A percentile compares a stretch with the other conserved stretches of the same genome.
phyloP scores from a whole-genome alignment of 2,329 filamentous ascomycete species.

The Diaporthe citrichinensis region DNA sequence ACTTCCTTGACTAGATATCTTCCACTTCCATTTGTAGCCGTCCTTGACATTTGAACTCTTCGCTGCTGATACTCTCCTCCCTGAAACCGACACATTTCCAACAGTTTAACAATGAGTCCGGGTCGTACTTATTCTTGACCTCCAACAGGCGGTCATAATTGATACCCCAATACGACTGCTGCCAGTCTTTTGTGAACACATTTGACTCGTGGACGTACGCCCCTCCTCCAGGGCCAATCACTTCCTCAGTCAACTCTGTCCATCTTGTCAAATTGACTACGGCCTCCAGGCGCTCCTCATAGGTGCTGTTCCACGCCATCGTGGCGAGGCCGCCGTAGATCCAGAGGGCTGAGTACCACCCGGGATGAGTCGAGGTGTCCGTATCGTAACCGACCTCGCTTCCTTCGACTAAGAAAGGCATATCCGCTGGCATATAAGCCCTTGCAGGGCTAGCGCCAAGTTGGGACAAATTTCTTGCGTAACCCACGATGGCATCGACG shows the following conservation, averaged over 20 bases:
- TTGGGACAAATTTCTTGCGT: background rate
- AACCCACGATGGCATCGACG: background rate
- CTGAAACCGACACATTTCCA: slow-evolving; percentile 31
- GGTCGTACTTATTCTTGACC: slow-evolving; percentile 21
- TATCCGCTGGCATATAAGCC: slow-evolving; percentile 19
- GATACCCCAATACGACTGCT: background rate
- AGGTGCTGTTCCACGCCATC: slow-evolving; percentile 30
- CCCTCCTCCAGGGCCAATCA: slow-evolving; percentile 15
- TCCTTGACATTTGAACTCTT: slow-evolving; percentile 3
- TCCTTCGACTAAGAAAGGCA: slow-evolving; percentile 20
- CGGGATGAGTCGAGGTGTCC: slow-evolving; percentile 5
- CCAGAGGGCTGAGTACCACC: slow-evolving; percentile 17
- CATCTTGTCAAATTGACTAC: slow-evolving; percentile 13
- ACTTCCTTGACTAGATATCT: background rate
- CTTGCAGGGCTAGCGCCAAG: background rate
- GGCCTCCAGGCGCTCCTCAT: slow-evolving; percentile 2
- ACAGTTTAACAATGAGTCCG: background rate
- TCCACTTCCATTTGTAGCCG: background rate
- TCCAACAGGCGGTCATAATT: slow-evolving; percentile 11
- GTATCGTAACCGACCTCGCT: slow-evolving; percentile 15
- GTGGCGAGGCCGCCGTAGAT: background rate
- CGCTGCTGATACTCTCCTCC: background rate
- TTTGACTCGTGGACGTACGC: slow-evolving; percentile 25
- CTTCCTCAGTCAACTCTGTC: background rate
- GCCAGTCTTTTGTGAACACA: slow-evolving; percentile 12